Evolutionary conservation across 192 early-diverging fungal genomes (phyloP).

Genomic region (Fimicolochytrium jonesii): DNA sequence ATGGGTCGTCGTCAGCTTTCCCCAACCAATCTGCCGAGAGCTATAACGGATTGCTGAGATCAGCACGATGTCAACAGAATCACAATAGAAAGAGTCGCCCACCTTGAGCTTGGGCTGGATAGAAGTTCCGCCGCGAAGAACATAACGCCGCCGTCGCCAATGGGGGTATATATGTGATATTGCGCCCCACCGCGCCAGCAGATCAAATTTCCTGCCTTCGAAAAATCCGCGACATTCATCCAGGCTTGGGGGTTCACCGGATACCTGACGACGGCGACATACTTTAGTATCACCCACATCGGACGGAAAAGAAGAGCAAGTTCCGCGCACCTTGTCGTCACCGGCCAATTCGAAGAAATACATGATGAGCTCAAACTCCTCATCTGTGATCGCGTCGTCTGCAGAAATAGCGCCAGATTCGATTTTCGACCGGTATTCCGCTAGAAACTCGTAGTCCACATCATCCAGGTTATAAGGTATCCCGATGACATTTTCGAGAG

Average conservation of each 20-base stretch:
- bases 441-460: conserved; percentile 73
- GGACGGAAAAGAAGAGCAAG: no score
- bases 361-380: conserved; percentile 77
- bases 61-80: no score
- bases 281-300: no score
- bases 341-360: conserved; percentile 69
- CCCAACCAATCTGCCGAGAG: conserved; percentile 51
- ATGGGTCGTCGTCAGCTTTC: conserved; percentile 80
- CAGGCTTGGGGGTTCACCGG: conserved; percentile 31
- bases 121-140: conserved; percentile 35
- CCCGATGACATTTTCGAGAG: conserved; percentile 83
- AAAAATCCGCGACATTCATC: conserved; percentile 28
- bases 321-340: conserved; percentile 55
- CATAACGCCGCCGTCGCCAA: conserved; percentile 51
- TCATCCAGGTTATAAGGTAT: conserved; percentile 89
- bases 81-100: no score
- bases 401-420: background rate
- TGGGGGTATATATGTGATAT: conserved; percentile 41
- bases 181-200: conserved; percentile 17
- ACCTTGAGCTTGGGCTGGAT: conserved; percentile 60
- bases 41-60: no score
- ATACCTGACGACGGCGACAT: no score
- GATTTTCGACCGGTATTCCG: background rate
- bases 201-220: conserved; percentile 3
- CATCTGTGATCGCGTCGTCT: conserved; percentile 49